Evolutionary conservation across 2,329 filamentous ascomycete species (phyloP), one percentile per base, ranked within the genome.

Genomic region (Pseudogymnoascus sp.): DNA sequence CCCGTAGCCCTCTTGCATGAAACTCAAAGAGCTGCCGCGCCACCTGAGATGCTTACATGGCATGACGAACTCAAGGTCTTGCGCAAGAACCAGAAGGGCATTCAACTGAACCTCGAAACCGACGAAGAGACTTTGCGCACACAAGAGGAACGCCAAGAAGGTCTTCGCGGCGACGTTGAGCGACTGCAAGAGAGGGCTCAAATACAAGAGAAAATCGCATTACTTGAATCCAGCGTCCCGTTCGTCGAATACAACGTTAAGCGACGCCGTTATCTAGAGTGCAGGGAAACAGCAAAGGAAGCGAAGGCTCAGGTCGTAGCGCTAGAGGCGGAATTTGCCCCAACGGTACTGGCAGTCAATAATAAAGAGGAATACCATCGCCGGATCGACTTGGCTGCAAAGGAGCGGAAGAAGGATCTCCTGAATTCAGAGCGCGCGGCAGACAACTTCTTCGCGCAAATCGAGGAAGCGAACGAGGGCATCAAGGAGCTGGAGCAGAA

Each of bases 11-110:
- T 97, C 19, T 80, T 99, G 0, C 82, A 86, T 64, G 90, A 94
- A 69, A 99, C 94, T 0, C 86, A 96, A 65, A 86, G 92, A 70
- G 94, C 94, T 35, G 92, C 92, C 6, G 94, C 92, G 0, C 87
- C 90, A 0, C 81, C 87, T 52, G 79, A 95, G 65, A 92, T 97
- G 84, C 81, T 90, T 4, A 76, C 84, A 21, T 91, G 86, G 85
- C 92, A 97, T 72, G 80, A 86, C 2, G 74, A 86, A 64, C 81
- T 99, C 16, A 94, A 90, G 71, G 78, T 78, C 1, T 76, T 93
- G 43, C 85, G 92, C 64, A 83, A 79, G 60, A 80, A 86, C 33
- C 86, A 94, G 70, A 92, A 89, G 68, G 78, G 80, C 21, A 68
- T 88, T 1, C 80, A 88, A 67, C 74, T 79, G 16, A 78, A 83